These are phyloP conservation scores for Fistulinella cinereoalba DNA, from an alignment of 1,284 basidiomycete genomes.

Conservation along the genomic window DNA sequence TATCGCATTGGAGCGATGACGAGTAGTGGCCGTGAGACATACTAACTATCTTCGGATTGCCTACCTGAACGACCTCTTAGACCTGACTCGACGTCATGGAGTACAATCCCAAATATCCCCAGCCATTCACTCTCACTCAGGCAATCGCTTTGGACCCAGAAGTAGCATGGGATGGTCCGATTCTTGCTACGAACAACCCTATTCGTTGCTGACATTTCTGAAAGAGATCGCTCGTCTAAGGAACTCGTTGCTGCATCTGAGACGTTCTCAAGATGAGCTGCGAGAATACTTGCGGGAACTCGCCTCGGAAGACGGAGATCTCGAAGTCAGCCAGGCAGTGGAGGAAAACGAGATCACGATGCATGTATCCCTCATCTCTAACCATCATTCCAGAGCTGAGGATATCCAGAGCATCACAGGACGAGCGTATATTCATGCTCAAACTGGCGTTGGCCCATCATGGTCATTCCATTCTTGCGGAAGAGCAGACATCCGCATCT, in stretches of 20 bases:
- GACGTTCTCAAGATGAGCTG: constrained; percentile 61
- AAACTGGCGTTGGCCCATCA: constrained; percentile 61
- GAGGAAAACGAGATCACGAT: constrained; percentile 56
- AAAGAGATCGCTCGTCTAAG: constrained; percentile 74
- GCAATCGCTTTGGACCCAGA: constrained; percentile 64
- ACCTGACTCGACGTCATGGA: constrained; percentile 51
- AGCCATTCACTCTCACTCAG: constrained; percentile 74
- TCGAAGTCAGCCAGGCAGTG: constrained; percentile 46
- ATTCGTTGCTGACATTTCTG: constrained; percentile 1
- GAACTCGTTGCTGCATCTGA: constrained; percentile 67
- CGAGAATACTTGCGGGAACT: constrained; percentile 41
- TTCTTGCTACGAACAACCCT: neutral
- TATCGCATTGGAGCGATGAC: no score
- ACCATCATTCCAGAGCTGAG: constrained; percentile 14
- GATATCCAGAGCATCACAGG: constrained; percentile 58
- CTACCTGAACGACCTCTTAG: no score
- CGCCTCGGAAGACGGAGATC: constrained; percentile 35
- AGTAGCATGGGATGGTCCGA: constrained; percentile 66
- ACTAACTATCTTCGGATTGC: constrained; percentile 22
- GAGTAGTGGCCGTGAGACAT: neutral
- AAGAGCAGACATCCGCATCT: constrained; percentile 7
- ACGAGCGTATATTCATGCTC: constrained; percentile 66
- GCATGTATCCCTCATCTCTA: constrained; percentile 21
- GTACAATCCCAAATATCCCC: constrained; percentile 60
- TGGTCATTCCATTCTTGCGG: constrained; percentile 43